Evolutionary conservation across 352 stramenopile genomes (phyloP), one percentile per base, ranked within the genome.

Genomic region (Pythium scleroteichum): DNA sequence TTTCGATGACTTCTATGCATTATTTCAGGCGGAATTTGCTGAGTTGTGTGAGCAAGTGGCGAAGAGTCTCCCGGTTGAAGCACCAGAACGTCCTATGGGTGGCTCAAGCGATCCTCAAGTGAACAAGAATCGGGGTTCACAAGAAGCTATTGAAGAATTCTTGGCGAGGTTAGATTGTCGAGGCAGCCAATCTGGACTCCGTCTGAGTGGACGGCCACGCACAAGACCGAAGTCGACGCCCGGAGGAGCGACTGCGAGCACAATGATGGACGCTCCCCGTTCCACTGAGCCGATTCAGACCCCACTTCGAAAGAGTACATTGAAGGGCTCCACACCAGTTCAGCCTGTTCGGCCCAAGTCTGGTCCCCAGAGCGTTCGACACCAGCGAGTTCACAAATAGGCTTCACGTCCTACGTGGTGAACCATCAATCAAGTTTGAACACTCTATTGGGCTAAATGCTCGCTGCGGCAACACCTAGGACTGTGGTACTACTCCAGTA

Each of bases 21-120:
- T 27, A 1, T 76, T 83, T 14, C 46, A 75, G 10, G 39, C 45
- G 0, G 59, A 79, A 40, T 77, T 83, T 47, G 52, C 64, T 4
- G 62, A 64, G 1, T 23, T 83, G 0, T 83, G 74, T 38, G 64
- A 77, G 9, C 44, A 64, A 33, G 57, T 83, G 44, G 47, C 63
- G 0, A 64, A 55, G 4, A 67, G 57, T 2, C 45, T 79, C n/a
- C 71, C 68, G 6, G 50, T 27, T 1, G 7, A 39, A 3, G 23
- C 26, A 2, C 46, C 41, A 0, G 10, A 59, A 12, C 9, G 47
- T 29, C 24, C 5, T 12, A 20, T 40, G 4, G 27, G 6, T 10
- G 29, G 4, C 22, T n/a, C 5, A 14, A 50, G 44, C 5, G 27
- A 51, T 14, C 2, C 33, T 0, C n/a, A 27, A 26, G 53, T 32